Evolutionary conservation across 208 protist species (phyloP).

Genomic region (Trypanosoma theileri): DNA sequence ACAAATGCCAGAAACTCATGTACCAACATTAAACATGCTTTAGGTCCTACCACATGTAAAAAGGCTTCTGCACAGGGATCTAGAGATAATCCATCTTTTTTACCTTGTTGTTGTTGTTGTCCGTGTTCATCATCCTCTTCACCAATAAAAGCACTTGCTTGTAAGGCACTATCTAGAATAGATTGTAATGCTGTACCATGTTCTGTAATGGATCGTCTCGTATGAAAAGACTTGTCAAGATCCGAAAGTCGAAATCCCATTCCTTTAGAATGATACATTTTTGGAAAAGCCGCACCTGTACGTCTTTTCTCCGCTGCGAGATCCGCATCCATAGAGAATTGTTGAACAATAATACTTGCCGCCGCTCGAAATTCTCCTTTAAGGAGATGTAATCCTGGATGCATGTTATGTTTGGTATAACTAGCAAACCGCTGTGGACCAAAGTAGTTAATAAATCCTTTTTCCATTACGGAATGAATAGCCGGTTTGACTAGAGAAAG

Average conservation of each 20-base stretch:
- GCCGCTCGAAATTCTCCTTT: slow-evolving; percentile 82
- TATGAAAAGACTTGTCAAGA: slow-evolving; percentile 28
- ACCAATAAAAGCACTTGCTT: slow-evolving; percentile 53
- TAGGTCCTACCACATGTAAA: slow-evolving; percentile 69
- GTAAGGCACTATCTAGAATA: slow-evolving; percentile 78
- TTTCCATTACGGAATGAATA: slow-evolving; percentile 51
- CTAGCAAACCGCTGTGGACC: slow-evolving; percentile 70
- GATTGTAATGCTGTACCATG: slow-evolving; percentile 75
- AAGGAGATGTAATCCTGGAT: slow-evolving; percentile 81
- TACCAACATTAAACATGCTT: slow-evolving; percentile 68
- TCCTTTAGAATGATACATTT: slow-evolving; percentile 40
- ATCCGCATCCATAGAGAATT: slow-evolving; percentile 81
- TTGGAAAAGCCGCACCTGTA: slow-evolving; percentile 45
- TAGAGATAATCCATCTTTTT: slow-evolving; percentile 9
- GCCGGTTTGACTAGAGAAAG: slow-evolving; percentile 64
- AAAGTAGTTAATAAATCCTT: slow-evolving; percentile 92
- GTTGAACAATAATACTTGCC: slow-evolving; percentile 84
- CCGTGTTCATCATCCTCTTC: slow-evolving; percentile 28
- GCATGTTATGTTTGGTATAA: slow-evolving; percentile 85
- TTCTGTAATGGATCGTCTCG: slow-evolving; percentile 50
- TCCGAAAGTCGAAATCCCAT: slow-evolving; percentile 51
- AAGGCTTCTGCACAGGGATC: slow-evolving; percentile 86
- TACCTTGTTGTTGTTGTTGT: slow-evolving; percentile 11
- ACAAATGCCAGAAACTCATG: slow-evolving; percentile 87
- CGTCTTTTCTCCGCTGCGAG: slow-evolving; percentile 60